A percentile compares a stretch with the other conserved stretches of the same genome.
phyloP scores from a whole-genome alignment of 2,329 filamentous ascomycete genomes.

The Claviceps humidiphila region DNA sequence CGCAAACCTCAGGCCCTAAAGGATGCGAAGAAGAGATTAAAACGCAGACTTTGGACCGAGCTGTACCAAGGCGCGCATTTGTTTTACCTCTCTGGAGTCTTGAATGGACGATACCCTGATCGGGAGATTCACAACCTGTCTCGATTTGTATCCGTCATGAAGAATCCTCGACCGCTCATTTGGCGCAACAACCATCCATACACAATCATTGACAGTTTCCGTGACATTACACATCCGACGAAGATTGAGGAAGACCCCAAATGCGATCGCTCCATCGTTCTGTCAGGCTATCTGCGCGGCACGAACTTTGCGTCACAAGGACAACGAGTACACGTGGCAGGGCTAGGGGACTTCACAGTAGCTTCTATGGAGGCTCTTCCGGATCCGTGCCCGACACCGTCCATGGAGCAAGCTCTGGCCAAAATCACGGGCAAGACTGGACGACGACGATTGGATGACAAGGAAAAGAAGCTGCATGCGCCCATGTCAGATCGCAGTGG shows the following conservation, averaged over 20 bases:
- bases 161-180: constrained; percentile 88
- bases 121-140: constrained; percentile 92
- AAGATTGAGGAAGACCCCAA: constrained; percentile 78
- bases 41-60: constrained; percentile 93
- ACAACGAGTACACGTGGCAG: constrained; percentile 82
- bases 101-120: constrained; percentile 94
- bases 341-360: constrained; percentile 78
- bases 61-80: constrained; percentile 93
- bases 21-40: constrained; percentile 89
- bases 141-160: constrained; percentile 95
- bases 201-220: constrained; percentile 80
- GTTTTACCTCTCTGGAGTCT: constrained; percentile 91
- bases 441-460: constrained; percentile 75
- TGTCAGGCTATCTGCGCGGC: constrained; percentile 88
- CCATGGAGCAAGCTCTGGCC: constrained; percentile 73
- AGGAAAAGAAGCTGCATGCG: constrained; percentile 90
- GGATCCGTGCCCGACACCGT: constrained; percentile 89
- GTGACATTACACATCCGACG: constrained; percentile 89
- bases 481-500: constrained; percentile 98
- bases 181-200: constrained; percentile 98
- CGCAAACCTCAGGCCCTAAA: constrained; percentile 83
- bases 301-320: constrained; percentile 84
- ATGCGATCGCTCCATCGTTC: constrained; percentile 78
- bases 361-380: constrained; percentile 75
- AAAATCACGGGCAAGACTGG: constrained; percentile 75